Base-by-base conservation (phyloP, 2,329 filamentous ascomycete species). In the Penicillium polonicum region DNA sequence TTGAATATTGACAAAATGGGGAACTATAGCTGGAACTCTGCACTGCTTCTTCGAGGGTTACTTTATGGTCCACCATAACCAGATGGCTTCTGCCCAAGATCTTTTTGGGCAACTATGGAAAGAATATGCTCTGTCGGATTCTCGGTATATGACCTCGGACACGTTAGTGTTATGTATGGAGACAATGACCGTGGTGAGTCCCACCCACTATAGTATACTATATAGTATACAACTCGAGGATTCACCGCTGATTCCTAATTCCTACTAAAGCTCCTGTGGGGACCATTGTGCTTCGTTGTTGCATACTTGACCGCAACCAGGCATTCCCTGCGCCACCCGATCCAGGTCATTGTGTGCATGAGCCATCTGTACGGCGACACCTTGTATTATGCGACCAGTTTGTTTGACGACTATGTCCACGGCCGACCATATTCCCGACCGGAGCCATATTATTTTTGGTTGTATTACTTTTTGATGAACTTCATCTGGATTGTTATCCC, bases 31-130 rank as follows among this genome's bases (percentile, higher is more conserved):
- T 57, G 79, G 78, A 41, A 72, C 67, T 23, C 70, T 96, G 38
- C 92, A 96, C 75, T 81, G 88, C 55, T 87, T 89, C 69, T 96
- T 96, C 72, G 91, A 96, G 78, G 90, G 88, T 38, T 96, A 95
- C 74, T 95, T 91, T 71, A 82, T 92, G 61, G 74, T 84, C 62
- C 85, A 92, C 71, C 88, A 90, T 72, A 75, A 79, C 23, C 78
- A 77, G 25, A 82, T 96, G 71, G 85, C 86, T 0, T 79, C 83
- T 12, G 85, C 85, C 59, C 88, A 91, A 71, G 86, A 87, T 54
- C 76, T 94, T 8, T 88, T 92, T 56, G 90, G 88, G 3, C 91
- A 96, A 78, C 80, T 96, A 44, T 96, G 92, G 92, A 96, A 96
- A 72, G 92, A 96, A 75, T 96, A 96, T 72, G 83, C 90, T 3